Conservation (phyloP, 2,329 filamentous ascomycete species). For the Penicillium sp. region DNA sequence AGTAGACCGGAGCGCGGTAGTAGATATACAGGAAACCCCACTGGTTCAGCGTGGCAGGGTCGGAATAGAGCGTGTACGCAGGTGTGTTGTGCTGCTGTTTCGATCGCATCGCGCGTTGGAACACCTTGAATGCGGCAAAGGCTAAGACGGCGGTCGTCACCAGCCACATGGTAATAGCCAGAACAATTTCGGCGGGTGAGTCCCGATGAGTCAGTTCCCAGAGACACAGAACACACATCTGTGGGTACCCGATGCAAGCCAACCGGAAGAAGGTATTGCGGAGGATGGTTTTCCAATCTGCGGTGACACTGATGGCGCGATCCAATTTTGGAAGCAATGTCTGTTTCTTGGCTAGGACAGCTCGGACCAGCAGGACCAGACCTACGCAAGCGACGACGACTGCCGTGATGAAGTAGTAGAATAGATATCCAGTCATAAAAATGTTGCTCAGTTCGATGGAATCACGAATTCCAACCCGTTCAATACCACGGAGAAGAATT, state of each 20-base stretch:
- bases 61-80: constrained; percentile 93
- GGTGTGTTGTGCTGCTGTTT: constrained; percentile 90
- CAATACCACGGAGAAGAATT: constrained; percentile 71
- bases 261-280: constrained; percentile 93
- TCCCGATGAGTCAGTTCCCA: constrained; percentile 89
- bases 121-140: constrained; percentile 87
- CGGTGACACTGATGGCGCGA: constrained; percentile 67
- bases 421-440: constrained; percentile 85
- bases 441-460: constrained; percentile 85
- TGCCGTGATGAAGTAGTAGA: constrained; percentile 84
- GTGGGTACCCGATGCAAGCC: constrained; percentile 83
- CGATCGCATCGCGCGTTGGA: constrained; percentile 81
- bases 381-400: constrained; percentile 62
- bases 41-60: constrained; percentile 87
- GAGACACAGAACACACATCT: constrained; percentile 83
- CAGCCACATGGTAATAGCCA: constrained; percentile 85
- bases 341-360: constrained; percentile 72
- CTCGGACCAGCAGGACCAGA: constrained; percentile 69
- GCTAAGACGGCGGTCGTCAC: constrained; percentile 71
- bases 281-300: constrained; percentile 86
- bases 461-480: constrained; percentile 82
- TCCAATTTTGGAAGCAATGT: constrained; percentile 71
- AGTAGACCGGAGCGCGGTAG: constrained; percentile 92
- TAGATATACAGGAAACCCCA: constrained; percentile 98
- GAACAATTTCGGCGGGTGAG: constrained; percentile 78